Evolutionary conservation across 257 asterid species (phyloP).

Genomic region (Ehretia macrophylla): DNA sequence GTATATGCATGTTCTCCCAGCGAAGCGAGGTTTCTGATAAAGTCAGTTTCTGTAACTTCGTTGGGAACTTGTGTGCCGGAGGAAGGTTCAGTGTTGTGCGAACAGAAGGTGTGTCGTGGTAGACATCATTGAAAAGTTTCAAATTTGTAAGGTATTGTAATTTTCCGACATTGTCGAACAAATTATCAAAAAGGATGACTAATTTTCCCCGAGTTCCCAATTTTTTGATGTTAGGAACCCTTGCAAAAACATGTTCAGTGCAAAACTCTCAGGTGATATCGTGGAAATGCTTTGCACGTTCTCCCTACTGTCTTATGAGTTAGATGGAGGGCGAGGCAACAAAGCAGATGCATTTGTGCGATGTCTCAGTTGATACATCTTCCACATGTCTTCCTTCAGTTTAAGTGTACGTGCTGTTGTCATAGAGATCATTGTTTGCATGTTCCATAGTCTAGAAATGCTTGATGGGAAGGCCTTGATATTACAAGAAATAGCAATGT

Average conservation of each 20-base stretch:
- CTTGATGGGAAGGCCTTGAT: background rate
- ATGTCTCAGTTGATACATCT: slow-evolving; percentile 14
- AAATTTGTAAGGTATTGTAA: slow-evolving; percentile 4
- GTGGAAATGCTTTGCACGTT: slow-evolving; percentile 9
- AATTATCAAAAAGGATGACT: background rate
- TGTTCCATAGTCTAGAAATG: background rate
- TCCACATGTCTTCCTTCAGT: slow-evolving; percentile 14
- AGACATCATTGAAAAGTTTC: slow-evolving; percentile 8
- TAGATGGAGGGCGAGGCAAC: background rate
- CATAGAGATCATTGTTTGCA: background rate
- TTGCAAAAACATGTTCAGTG: background rate
- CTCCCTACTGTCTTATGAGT: background rate
- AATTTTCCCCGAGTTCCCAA: slow-evolving; percentile 7
- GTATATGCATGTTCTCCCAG: background rate
- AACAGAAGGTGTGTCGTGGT: too few species aligned
- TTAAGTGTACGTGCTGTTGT: background rate
- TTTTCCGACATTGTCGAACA: background rate
- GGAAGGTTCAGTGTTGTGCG: slow-evolving; percentile 1
- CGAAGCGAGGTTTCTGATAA: slow-evolving; percentile 3
- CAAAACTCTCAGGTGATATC: slow-evolving; percentile 8
- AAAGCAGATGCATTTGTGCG: background rate
- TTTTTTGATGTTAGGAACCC: slow-evolving; percentile 8
- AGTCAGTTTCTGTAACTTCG: slow-evolving; percentile 6
- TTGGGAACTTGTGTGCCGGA: background rate
- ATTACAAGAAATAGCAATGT: slow-evolving; percentile 15